These are phyloP conservation scores for Lepraria neglecta DNA, from an alignment of 495 filamentous ascomycete species.

Conservation along the genomic window DNA sequence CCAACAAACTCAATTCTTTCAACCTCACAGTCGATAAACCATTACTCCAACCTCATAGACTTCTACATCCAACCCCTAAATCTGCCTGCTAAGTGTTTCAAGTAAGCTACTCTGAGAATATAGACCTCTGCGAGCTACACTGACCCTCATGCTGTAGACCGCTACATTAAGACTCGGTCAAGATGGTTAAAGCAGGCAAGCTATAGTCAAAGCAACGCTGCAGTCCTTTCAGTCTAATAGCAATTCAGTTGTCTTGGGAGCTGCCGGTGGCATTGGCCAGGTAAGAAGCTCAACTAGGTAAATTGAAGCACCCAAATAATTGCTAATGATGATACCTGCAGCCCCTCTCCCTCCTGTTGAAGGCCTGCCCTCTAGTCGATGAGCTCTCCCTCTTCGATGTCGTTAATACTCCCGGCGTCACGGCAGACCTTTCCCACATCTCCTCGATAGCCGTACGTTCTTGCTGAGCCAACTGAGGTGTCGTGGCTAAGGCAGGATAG, in stretches of 20 bases:
- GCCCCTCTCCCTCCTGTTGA: slow-evolving; percentile 93
- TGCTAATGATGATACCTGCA: slow-evolving; percentile 35
- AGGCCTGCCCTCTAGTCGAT: slow-evolving; percentile 75
- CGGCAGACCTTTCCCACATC: slow-evolving; percentile 94
- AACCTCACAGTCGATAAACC: not conserved
- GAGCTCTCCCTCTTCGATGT: slow-evolving; percentile 98
- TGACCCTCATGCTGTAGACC: slow-evolving; percentile 1
- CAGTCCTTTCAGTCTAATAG: slow-evolving; percentile 31
- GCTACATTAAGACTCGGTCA: slow-evolving; percentile 34
- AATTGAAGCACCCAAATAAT: not conserved
- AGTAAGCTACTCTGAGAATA: not conserved
- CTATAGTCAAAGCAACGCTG: not conserved
- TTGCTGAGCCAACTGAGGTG: not conserved
- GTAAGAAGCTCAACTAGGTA: slow-evolving; percentile 40
- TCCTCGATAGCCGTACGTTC: slow-evolving; percentile 78
- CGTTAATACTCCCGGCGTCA: slow-evolving; percentile 94
- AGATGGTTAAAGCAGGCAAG: slow-evolving; percentile 87
- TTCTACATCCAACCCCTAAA: too few relatives aligned
- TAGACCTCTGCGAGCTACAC: not conserved
- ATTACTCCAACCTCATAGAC: not conserved
- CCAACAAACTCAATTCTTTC: slow-evolving; percentile 3
- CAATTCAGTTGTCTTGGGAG: slow-evolving; percentile 78
- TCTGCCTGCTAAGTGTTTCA: not conserved
- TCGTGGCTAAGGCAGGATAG: slow-evolving; percentile 41
- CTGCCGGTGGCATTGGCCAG: slow-evolving; percentile 97